A percentile compares a stretch with the other conserved stretches of the same genome.
Evolutionary conservation across 805 yeast species (phyloP).

Genomic region (Candida hispaniensis): DNA sequence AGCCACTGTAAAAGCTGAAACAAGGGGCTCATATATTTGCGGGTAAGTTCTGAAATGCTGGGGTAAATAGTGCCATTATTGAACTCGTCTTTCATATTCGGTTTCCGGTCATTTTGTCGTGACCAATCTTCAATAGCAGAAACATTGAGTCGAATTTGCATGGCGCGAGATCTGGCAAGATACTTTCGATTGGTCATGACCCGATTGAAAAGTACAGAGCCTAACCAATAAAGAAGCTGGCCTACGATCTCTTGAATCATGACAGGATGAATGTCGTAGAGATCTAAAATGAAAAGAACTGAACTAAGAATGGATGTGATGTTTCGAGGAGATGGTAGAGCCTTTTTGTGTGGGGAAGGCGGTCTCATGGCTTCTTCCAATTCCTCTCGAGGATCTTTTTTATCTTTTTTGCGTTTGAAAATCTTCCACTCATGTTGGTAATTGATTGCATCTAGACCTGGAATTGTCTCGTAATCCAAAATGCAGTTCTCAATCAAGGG

Average conservation of each 20-base stretch:
- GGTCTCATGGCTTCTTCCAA: slow-evolving; percentile 71
- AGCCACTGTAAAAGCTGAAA: slow-evolving; percentile 81
- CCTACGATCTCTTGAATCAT: slow-evolving; percentile 70
- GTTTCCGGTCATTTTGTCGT: slow-evolving; percentile 49
- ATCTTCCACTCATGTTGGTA: slow-evolving; percentile 67
- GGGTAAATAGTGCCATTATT: slow-evolving; percentile 33
- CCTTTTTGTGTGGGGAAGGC: slow-evolving; percentile 67
- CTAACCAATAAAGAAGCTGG: slow-evolving; percentile 67
- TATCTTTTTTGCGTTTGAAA: slow-evolving; percentile 41
- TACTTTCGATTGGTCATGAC: slow-evolving; percentile 57
- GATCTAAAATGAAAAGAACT: slow-evolving; percentile 67
- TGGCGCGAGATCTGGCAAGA: slow-evolving; percentile 70
- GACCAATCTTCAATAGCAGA: slow-evolving; percentile 93
- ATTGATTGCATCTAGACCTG: slow-evolving; percentile 64
- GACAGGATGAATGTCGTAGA: slow-evolving; percentile 70
- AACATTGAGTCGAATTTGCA: slow-evolving; percentile 78
- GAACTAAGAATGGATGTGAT: slow-evolving; percentile 84
- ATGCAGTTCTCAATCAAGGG: slow-evolving; percentile 27
- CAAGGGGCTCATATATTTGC: slow-evolving; percentile 56
- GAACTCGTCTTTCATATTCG: slow-evolving; percentile 28
- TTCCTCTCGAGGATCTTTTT: slow-evolving; percentile 53
- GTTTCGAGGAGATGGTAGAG: slow-evolving; percentile 81
- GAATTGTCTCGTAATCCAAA: slow-evolving; percentile 68
- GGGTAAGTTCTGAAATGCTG: slow-evolving; percentile 54
- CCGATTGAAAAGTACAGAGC: slow-evolving; percentile 61